Evolutionary conservation across 2,329 filamentous ascomycete species (phyloP).

Genomic region (Phoma sp.): DNA sequence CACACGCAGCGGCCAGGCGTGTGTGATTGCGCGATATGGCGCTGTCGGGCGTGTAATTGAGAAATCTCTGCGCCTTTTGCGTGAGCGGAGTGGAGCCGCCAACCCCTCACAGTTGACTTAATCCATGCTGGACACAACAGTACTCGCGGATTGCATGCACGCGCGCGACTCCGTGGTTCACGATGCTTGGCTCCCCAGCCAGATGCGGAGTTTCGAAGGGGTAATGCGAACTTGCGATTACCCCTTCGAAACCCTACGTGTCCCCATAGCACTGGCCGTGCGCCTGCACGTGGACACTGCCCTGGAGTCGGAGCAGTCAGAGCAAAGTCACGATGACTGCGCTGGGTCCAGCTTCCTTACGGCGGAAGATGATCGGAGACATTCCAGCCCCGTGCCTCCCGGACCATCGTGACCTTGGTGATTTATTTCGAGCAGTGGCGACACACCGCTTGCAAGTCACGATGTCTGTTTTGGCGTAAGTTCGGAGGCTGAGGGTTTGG

Average conservation of each 20-base stretch:
- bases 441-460: constrained; percentile 39
- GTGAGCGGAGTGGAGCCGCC: constrained; percentile 3
- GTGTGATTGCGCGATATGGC: constrained; percentile 18
- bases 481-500: constrained; percentile 1
- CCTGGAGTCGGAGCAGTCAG: constrained; percentile 2
- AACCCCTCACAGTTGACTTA: not conserved
- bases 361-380: not conserved
- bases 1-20: constrained; percentile 12
- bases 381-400: constrained; percentile 7
- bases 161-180: constrained; percentile 26
- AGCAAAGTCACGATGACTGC: constrained; percentile 10
- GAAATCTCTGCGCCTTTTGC: constrained; percentile 9
- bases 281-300: constrained; percentile 32
- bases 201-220: constrained; percentile 9
- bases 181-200: constrained; percentile 36
- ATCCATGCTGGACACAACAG: not conserved
- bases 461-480: constrained; percentile 19
- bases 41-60: constrained; percentile 13
- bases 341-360: not conserved
- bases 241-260: constrained; percentile 28
- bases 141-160: not conserved
- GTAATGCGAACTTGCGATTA: constrained; percentile 8
- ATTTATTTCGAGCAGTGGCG: constrained; percentile 12
- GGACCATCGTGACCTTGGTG: constrained; percentile 11
- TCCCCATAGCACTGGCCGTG: constrained; percentile 30